Evolutionary conservation across 345 rosid genomes (phyloP).

Genomic region (Laguncularia racemosa): DNA sequence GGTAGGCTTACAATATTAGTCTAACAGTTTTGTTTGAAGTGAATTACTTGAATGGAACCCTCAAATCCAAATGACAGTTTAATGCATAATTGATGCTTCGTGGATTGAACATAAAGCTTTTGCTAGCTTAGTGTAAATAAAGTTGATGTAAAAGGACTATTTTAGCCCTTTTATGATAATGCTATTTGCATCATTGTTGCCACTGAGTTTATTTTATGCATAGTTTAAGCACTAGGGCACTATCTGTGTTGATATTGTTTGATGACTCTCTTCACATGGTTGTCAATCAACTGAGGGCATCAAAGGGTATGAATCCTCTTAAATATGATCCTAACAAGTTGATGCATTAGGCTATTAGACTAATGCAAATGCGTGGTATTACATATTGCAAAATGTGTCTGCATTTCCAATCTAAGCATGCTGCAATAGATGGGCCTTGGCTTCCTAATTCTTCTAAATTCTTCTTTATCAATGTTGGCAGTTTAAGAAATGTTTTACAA

Average conservation of each 20-base stretch:
- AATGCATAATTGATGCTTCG: neutral
- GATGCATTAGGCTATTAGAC: neutral
- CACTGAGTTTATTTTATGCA: slow-evolving; percentile 4
- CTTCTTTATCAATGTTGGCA: too few species aligned
- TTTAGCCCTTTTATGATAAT: neutral
- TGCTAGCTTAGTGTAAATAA: too few species aligned
- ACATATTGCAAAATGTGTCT: too few species aligned
- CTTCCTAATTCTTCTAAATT: too few species aligned
- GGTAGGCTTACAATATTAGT: slow-evolving; percentile 23
- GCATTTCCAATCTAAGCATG: too few species aligned
- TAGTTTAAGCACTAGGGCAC: slow-evolving; percentile 92
- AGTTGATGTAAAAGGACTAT: neutral
- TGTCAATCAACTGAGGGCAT: slow-evolving; percentile 64
- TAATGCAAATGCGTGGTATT: too few species aligned
- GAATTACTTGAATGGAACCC: neutral
- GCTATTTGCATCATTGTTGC: neutral
- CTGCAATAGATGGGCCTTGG: too few species aligned
- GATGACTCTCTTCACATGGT: slow-evolving; percentile 80
- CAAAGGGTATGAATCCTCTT: slow-evolving; percentile 86
- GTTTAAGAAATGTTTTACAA: too few species aligned
- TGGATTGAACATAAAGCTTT: neutral
- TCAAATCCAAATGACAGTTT: neutral
- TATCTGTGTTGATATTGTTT: slow-evolving; percentile 76
- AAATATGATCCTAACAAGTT: slow-evolving; percentile 29
- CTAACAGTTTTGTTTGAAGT: neutral